phyloP scores from a whole-genome alignment of 2,329 filamentous ascomycete genomes.

The Elsinoe necatrix region DNA sequence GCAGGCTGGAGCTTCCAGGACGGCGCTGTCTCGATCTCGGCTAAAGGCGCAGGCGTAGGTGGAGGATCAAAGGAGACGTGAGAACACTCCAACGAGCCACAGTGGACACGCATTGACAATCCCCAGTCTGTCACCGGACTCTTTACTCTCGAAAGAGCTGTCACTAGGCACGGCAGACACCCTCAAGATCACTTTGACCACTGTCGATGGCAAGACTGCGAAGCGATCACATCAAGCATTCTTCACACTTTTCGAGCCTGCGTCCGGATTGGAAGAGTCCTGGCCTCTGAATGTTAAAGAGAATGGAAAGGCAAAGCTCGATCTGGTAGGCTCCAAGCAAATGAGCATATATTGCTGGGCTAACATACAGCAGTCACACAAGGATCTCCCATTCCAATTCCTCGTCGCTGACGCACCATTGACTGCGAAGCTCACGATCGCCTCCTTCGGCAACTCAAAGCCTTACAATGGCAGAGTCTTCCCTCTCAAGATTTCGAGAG shows the following conservation, averaged over 20 bases:
- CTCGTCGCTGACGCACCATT: slow-evolving; percentile 59
- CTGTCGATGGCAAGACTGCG: slow-evolving; percentile 66
- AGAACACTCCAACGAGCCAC: background rate
- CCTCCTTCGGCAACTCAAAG: slow-evolving; percentile 68
- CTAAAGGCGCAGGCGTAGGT: slow-evolving; percentile 49
- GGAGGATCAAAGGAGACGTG: slow-evolving; percentile 52
- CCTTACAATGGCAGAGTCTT: slow-evolving; percentile 65
- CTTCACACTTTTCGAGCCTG: slow-evolving; percentile 66
- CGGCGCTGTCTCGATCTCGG: slow-evolving; percentile 56
- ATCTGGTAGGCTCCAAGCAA: slow-evolving; percentile 57
- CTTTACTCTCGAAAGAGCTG: slow-evolving; percentile 47
- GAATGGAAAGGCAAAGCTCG: slow-evolving; percentile 74
- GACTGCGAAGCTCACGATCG: slow-evolving; percentile 73
- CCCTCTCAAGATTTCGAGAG: slow-evolving; percentile 57
- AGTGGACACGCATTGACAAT: slow-evolving; percentile 18
- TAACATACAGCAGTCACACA: slow-evolving; percentile 56
- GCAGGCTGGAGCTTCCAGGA: slow-evolving; percentile 65
- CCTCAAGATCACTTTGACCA: slow-evolving; percentile 73
- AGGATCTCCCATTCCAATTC: slow-evolving; percentile 80
- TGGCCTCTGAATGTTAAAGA: slow-evolving; percentile 80
- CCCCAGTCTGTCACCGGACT: slow-evolving; percentile 38
- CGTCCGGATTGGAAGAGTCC: slow-evolving; percentile 73
- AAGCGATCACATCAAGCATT: slow-evolving; percentile 94
- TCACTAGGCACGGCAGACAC: slow-evolving; percentile 49
- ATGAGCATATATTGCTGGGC: background rate